Evolutionary conservation across 2,329 filamentous ascomycete species (phyloP).

Genomic region (Curvularia eragrostidis): DNA sequence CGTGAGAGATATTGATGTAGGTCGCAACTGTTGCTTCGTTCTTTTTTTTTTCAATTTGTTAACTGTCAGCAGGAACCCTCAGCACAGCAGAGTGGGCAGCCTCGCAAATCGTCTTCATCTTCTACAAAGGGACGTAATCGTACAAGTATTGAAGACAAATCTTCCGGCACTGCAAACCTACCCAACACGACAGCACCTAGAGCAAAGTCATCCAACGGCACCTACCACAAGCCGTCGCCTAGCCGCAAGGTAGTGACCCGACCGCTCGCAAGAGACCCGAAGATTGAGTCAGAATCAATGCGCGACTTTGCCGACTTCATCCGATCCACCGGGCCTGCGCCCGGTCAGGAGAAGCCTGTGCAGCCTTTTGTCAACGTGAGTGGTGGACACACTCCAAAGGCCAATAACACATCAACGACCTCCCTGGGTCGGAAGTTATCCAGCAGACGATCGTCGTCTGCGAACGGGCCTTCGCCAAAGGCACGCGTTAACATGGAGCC

Average conservation of each 20-base stretch:
- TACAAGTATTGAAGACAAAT: conserved; percentile 36
- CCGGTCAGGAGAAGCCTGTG: conserved; percentile 40
- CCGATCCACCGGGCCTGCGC: conserved; percentile 73
- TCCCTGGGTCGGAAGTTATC: conserved; percentile 42
- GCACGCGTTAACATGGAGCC: conserved; percentile 54
- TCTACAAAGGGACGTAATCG: conserved; percentile 44
- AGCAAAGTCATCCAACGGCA: conserved; percentile 28
- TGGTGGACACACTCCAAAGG: conserved; percentile 23
- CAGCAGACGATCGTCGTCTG: conserved; percentile 26
- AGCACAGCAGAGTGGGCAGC: conserved; percentile 28
- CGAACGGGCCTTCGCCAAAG: conserved; percentile 36
- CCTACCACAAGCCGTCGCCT: conserved; percentile 32
- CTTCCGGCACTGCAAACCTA: conserved; percentile 37
- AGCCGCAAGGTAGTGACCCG: conserved; percentile 37
- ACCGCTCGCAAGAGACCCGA: conserved; percentile 71
- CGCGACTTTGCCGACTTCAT: conserved; percentile 90
- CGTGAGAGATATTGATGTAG: conserved; percentile 55
- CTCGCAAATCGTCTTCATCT: conserved; percentile 25
- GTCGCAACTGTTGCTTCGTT: conserved; percentile 21
- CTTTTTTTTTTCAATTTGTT: conserved; percentile 4
- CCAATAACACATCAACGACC: conserved; percentile 30
- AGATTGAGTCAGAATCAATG: conserved; percentile 72
- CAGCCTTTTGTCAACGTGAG: conserved; percentile 45
- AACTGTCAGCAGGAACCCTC: conserved; percentile 30
- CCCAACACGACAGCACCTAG: conserved; percentile 34